Base-by-base conservation (phyloP, 495 filamentous ascomycete species). In the Peziza echinospora region DNA sequence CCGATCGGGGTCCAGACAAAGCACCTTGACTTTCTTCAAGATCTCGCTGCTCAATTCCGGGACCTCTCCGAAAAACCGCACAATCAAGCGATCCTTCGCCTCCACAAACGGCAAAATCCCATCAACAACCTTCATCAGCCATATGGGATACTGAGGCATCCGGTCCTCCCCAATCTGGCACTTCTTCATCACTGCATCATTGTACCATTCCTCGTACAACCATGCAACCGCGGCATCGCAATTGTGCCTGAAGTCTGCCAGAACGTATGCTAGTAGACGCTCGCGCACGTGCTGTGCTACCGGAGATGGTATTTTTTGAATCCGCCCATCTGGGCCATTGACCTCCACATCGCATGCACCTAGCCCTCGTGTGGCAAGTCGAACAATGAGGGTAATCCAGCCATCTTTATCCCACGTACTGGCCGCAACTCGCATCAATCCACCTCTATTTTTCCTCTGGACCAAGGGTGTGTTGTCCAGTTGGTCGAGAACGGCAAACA, bases 161-260 rank as follows among this genome's bases (percentile, higher is more conserved):
- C 69, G 61, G 0, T 68, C 63, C n/a, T 59, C 55, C 3, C 65
- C 64, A 7, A 58, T 53, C 17, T 65, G 64, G 40, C 67, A 64
- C 37, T 70, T 64, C 26, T 47, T 47, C 49, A 72, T 71, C 21
- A 93, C 62, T 30, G 73, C 73, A 60, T 93, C 91, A 57, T 84
- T 89, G 63, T 92, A 96, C 87, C 87, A 99, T 63, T 99, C 89
- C 61, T 99, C 89, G 54, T 79, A 86, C 22, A 96, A 67, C 89
- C 89, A 99, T 16, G 76, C 72, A 45, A 93, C 78, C 2, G 82
- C 86, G 26, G 84, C 70, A 47, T 84, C 84, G 47, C 96, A 82
- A 21, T 87, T 75, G 30, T 71, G 74, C 26, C 85, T 72, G 62
- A 91, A 99, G 62, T 99, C 89, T 48, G 85, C 81, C 21, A 93